phyloP scores from a whole-genome alignment of 495 filamentous ascomycete genomes.

The Stereocaulon alpinum region DNA sequence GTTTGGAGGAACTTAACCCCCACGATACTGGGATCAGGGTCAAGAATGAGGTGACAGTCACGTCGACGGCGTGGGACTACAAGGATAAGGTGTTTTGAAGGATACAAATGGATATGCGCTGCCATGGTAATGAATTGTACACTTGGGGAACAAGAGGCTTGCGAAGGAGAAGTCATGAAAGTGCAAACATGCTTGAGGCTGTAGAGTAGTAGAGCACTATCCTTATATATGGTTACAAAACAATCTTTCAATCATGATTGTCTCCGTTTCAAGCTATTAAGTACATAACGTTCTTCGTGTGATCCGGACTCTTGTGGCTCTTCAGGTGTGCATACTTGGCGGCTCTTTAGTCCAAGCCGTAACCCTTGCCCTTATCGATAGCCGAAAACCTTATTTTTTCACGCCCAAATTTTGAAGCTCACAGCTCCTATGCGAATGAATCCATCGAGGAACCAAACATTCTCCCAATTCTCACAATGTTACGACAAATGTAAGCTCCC shows the following conservation, averaged over 20 bases:
- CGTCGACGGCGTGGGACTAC: constrained; percentile 13
- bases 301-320: no score
- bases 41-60: constrained; percentile 11
- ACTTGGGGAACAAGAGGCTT: background rate
- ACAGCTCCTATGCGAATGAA: background rate
- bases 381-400: background rate
- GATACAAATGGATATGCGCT: background rate
- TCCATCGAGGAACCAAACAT: background rate
- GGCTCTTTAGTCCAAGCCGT: no score
- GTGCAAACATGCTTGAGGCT: background rate
- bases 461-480: constrained; percentile 27
- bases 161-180: background rate
- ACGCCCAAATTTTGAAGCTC: background rate
- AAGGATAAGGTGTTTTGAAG: constrained; percentile 11
- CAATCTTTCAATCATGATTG: no score
- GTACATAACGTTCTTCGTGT: no score
- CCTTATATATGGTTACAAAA: background rate
- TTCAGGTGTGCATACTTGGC: no score
- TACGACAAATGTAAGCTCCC: constrained; percentile 39
- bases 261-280: no score
- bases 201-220: background rate
- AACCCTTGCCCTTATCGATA: background rate
- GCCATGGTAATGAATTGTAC: background rate
- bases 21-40: constrained; percentile 6
- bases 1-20: background rate